These are phyloP conservation scores for Erysimum pusillum DNA, from an alignment of 441 rosid genomes.

Conservation along the genomic window DNA sequence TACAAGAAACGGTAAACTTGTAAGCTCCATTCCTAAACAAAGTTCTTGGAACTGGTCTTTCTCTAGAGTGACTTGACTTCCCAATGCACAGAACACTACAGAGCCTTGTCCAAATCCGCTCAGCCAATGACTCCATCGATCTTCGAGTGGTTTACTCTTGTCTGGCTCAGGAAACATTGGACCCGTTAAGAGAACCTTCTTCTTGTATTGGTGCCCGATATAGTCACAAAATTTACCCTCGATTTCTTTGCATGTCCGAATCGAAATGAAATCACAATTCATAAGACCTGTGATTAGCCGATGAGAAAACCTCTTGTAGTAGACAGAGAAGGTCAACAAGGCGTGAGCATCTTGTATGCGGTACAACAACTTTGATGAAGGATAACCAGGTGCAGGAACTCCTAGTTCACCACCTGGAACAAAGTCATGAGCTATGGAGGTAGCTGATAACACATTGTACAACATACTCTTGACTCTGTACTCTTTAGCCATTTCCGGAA, in stretches of 20 bases:
- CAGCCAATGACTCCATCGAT: conserved; percentile 27
- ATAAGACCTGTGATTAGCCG: conserved; percentile 46
- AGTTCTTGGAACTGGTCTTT: conserved; percentile 26
- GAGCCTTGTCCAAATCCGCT: neutral
- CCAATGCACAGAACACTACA: conserved; percentile 12
- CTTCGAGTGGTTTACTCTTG: conserved; percentile 4
- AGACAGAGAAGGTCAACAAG: conserved; percentile 17
- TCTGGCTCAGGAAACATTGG: conserved; percentile 5
- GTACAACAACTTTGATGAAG: conserved; percentile 15
- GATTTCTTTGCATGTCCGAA: conserved; percentile 59
- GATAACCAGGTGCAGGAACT: conserved; percentile 16
- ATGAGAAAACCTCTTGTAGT: conserved; percentile 13
- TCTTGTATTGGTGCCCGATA: neutral
- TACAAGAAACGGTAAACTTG: conserved; percentile 41
- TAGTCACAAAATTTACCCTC: neutral
- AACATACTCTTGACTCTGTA: conserved; percentile 38
- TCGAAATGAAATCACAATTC: conserved; percentile 51
- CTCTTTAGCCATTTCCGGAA: conserved; percentile 36
- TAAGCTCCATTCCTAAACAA: conserved; percentile 32
- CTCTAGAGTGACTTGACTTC: conserved; percentile 6
- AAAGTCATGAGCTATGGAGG: conserved; percentile 27
- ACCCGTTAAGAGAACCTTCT: neutral
- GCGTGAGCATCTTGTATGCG: neutral
- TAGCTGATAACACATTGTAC: conserved; percentile 35
- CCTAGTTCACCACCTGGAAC: conserved; percentile 35